Evolutionary conservation across 768 basidiomycete species (phyloP), one percentile per base, ranked within the genome.

Genomic region (Tricholoma sp.): DNA sequence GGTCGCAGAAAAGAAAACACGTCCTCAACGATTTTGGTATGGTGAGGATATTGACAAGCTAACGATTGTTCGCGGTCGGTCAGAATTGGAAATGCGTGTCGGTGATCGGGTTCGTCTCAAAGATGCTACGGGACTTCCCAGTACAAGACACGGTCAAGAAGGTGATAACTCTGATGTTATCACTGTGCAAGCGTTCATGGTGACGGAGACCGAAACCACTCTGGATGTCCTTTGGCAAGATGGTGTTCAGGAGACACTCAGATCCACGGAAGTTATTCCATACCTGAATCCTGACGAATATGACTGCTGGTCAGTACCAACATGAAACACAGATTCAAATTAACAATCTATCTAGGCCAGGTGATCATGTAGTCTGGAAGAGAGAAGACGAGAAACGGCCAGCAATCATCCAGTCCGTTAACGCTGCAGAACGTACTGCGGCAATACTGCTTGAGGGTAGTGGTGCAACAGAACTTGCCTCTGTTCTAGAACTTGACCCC

Each of bases 201-300:
- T 96, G 18, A 79, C 76, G 43, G 84, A 89, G 72, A 89, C 88
- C 3, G 74, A 79, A 55, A 89, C 92, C n/a, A 74, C 70, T 8
- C 75, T 89, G 22, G 79, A 82, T 24, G 75, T 98, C 31, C 68
- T 95, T 10, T 98, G 95, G 95, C 94, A 97, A 74, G 86, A 92
- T 67, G 94, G 93, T 21, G 79, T 75, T 18, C 74, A 69, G 50
- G 89, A 93, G 71, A 79, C 74, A 2, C 55, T 88, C 37, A 77
- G 72, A 46, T 80, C 91, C 21, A 81, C 77, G 9, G 79, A 84
- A 19, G 72, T 95, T 18, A 84, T 94, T 43, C 93, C 92, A 3
- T 89, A 95, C 67, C 68, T 88, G 52, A 91, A 91, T 59, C 83
- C 92, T 9, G 94, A 96, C 69, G 94, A 97, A 71, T 91, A 90